Percentiles rank a stretch among this genome's conserved stretches.
phyloP scores from a whole-genome alignment of 2,329 filamentous ascomycete species.

The Metarhizium humberi region DNA sequence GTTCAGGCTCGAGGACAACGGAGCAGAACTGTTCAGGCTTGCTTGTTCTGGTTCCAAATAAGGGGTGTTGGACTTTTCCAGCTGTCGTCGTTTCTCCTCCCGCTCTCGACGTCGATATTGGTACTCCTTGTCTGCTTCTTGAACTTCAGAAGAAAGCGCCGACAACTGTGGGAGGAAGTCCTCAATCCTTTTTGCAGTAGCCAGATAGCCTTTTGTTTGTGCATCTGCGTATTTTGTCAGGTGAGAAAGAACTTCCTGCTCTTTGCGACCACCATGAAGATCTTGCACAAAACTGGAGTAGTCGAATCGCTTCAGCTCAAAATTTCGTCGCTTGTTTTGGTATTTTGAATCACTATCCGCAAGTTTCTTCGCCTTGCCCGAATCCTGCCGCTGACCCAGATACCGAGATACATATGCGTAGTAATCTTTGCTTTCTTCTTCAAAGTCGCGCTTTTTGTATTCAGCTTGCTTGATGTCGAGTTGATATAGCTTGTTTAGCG shows the following conservation, averaged over 20 bases:
- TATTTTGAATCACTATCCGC: conserved; percentile 94
- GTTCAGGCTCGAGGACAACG: conserved; percentile 27
- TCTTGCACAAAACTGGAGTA: conserved; percentile 99
- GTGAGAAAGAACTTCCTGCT: conserved; percentile 92
- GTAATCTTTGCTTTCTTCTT: conserved; percentile 97
- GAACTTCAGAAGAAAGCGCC: conserved; percentile 80
- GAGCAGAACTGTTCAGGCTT: conserved; percentile 27
- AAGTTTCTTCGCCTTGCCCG: conserved; percentile 93
- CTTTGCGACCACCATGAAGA: conserved; percentile 95
- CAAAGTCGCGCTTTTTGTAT: conserved; percentile 92
- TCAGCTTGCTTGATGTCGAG: conserved; percentile 97
- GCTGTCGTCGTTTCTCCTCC: conserved; percentile 81
- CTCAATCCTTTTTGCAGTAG: conserved; percentile 80
- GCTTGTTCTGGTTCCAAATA: conserved; percentile 62
- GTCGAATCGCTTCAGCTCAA: conserved; percentile 95
- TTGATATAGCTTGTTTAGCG: conserved; percentile 82
- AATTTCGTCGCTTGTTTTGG: conserved; percentile 84
- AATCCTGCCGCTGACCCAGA: conserved; percentile 91
- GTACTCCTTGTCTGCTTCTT: conserved; percentile 90
- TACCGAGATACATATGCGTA: conserved; percentile 93
- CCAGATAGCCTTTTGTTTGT: conserved; percentile 75
- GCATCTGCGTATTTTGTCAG: conserved; percentile 89
- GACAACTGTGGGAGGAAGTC: conserved; percentile 81
- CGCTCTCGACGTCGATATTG: conserved; percentile 91
- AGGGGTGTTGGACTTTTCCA: conserved; percentile 78